Conservation (phyloP, 768 basidiomycete genomes). For the Tulasnella sp. region DNA sequence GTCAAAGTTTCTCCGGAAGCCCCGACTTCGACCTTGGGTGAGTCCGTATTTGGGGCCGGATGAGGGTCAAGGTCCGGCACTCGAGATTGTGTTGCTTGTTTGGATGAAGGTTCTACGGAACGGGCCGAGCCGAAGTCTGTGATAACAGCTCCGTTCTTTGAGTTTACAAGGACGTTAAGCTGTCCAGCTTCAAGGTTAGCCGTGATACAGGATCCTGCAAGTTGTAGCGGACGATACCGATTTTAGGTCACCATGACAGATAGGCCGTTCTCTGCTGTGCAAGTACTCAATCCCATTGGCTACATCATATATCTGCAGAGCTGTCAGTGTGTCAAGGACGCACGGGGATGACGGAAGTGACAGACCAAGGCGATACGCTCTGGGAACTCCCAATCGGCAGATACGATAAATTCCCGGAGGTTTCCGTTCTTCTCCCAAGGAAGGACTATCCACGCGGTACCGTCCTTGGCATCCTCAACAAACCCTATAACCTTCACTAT, state of each 20-base stretch:
- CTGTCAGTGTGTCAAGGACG: too few relatives aligned
- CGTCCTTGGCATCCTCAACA: too few relatives aligned
- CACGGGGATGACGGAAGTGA: too few relatives aligned
- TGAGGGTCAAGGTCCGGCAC: not conserved
- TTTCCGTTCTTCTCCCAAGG: too few relatives aligned
- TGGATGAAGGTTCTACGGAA: not conserved
- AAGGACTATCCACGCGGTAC: too few relatives aligned
- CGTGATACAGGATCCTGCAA: too few relatives aligned
- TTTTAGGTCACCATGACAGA: not conserved
- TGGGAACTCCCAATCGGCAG: too few relatives aligned
- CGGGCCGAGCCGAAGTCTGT: constrained; percentile 1
- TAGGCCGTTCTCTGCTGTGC: not conserved
- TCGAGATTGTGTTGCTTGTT: not conserved
- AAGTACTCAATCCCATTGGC: not conserved
- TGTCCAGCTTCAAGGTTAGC: not conserved
- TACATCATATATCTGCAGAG: too few relatives aligned
- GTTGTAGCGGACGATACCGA: not conserved
- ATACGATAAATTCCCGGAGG: too few relatives aligned
- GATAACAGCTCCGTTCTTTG: not conserved
- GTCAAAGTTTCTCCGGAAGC: not conserved
- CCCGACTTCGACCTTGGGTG: not conserved
- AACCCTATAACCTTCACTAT: too few relatives aligned
- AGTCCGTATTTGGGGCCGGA: not conserved
- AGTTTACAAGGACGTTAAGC: not conserved
- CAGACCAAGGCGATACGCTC: too few relatives aligned